Base-by-base conservation (phyloP, 2,329 filamentous ascomycete species). In the Aspergillus pseudotamarii region DNA sequence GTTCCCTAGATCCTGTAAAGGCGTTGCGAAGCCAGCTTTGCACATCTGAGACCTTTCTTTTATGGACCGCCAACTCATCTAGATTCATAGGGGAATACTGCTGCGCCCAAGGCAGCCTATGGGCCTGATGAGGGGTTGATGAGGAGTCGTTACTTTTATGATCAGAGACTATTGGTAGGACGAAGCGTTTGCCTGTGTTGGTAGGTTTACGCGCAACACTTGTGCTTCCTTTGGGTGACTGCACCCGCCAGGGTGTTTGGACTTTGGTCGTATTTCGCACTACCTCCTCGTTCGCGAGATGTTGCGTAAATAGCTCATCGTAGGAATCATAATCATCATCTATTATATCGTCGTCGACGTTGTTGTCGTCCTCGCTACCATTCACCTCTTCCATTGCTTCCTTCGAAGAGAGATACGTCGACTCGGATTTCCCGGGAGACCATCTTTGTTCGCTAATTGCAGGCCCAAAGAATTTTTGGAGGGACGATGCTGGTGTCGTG, bases 1-100 rank as follows among this genome's bases (percentile, higher is more conserved):
- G 73, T 63, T 76, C 78, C 60, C 77, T 76, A 53, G 74, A 79
- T 50, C 92, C 91, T 30, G 79, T 76, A 65, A 93, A 85, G 21
- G 93, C 91, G 72, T 89, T 87, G 50, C 91, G 87, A 38, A 99
- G 81, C 94, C 95, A 98, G 63, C 81, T 84, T 63, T 89, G 87
- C 53, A 98, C 94, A 78, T 98, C 94, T 2, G 87, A 80, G 6
- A 98, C 91, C 77, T 99, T 99, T 71, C 88, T 95, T 81, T 96
- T 97, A 77, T 99, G 94, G 21, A 99, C 94, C 0, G 91, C 94
- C 53, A 99, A 82, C 79, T 98, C 94, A 19, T 93, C 89, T 14
- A 97, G 76, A 69, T 86, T 90, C 3, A 76, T 72, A 0, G 94
- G 94, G 2, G 87, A 89, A 76, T 93, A 98, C 69, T 89, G 88